These are phyloP conservation scores for Coemansia sp. DNA, from an alignment of 192 early-diverging fungal species.

Conservation along the genomic window DNA sequence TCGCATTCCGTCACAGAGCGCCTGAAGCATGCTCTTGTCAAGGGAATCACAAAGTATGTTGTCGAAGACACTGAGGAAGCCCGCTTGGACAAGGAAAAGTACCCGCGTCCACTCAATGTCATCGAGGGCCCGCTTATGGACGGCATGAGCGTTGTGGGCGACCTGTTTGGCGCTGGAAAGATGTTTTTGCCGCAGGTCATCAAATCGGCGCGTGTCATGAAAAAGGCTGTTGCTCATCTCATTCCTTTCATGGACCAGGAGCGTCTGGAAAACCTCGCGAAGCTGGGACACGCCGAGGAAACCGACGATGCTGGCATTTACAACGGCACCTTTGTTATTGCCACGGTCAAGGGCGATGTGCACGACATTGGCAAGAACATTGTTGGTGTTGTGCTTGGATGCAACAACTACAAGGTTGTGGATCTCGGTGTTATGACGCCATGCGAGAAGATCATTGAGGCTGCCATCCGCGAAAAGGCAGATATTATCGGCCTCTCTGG, in stretches of 20 bases:
- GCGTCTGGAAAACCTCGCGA: slow-evolving; percentile 73
- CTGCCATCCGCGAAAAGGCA: slow-evolving; percentile 85
- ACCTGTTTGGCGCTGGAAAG: slow-evolving; percentile 92
- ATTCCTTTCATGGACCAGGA: slow-evolving; percentile 95
- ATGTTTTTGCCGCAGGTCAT: slow-evolving; percentile 99
- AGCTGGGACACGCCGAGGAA: slow-evolving; percentile 19
- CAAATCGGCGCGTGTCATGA: slow-evolving; percentile 96
- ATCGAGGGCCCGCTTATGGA: slow-evolving; percentile 96
- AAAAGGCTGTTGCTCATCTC: slow-evolving; percentile 94
- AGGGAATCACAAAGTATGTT: slow-evolving; percentile 93
- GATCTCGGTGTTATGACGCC: slow-evolving; percentile 96
- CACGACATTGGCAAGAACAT: slow-evolving; percentile 99
- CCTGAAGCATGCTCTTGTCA: slow-evolving; percentile 83
- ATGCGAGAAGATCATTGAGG: slow-evolving; percentile 89
- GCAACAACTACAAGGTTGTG: slow-evolving; percentile 96
- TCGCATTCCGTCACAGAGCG: slow-evolving; percentile 69
- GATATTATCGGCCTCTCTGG: slow-evolving; percentile 94
- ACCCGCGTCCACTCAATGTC: slow-evolving; percentile 90
- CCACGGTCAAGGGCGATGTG: slow-evolving; percentile 97
- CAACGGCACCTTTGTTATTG: slow-evolving; percentile 89
- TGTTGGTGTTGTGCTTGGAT: slow-evolving; percentile 93
- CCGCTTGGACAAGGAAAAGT: slow-evolving; percentile 68
- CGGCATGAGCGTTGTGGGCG: slow-evolving; percentile 93
- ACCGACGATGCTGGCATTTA: slow-evolving; percentile 73
- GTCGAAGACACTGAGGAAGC: slow-evolving; percentile 95